phyloP scores from a whole-genome alignment of 2,329 filamentous ascomycete species.

The Rhynchosporium agropyri region DNA sequence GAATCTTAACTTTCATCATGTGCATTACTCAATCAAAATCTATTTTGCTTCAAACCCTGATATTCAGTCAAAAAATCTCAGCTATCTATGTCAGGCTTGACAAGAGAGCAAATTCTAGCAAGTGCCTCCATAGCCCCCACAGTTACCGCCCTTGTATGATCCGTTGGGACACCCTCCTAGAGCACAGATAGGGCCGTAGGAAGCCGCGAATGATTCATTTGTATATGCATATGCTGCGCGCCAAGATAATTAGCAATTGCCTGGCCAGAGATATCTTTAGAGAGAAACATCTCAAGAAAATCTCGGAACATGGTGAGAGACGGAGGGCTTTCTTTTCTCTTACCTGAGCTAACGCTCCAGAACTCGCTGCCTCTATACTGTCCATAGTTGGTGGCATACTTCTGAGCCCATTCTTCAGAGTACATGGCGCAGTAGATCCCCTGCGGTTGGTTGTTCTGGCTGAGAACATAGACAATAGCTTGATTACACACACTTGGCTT shows the following conservation, averaged over 20 bases:
- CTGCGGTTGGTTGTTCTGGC: constrained; percentile 42
- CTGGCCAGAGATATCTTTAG: no score
- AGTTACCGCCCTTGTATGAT: constrained; percentile 28
- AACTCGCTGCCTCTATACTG: constrained; percentile 34
- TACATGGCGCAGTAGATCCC: constrained; percentile 45
- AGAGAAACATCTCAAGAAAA: no score
- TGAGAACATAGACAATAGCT: constrained; percentile 45
- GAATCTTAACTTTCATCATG: not conserved
- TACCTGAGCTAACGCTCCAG: constrained; percentile 27
- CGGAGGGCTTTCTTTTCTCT: no score
- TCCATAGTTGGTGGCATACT: constrained; percentile 36
- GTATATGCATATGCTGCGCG: constrained; percentile 24
- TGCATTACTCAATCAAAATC: not conserved
- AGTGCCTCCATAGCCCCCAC: constrained; percentile 30
- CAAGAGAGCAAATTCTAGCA: constrained; percentile 13
- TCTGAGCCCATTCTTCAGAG: constrained; percentile 31
- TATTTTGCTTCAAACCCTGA: not conserved
- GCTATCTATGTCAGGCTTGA: not conserved
- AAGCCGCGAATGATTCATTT: constrained; percentile 23
- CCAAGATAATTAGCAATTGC: no score
- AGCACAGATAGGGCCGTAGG: constrained; percentile 28
- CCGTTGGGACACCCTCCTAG: constrained; percentile 28
- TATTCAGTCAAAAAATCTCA: not conserved
- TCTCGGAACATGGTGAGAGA: no score
- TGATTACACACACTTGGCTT: constrained; percentile 45